A percentile compares a stretch with the other conserved stretches of the same genome.
These are phyloP conservation scores for Xylariaceae sp. DNA, from an alignment of 2,329 filamentous ascomycete species.

Conservation along the genomic window DNA sequence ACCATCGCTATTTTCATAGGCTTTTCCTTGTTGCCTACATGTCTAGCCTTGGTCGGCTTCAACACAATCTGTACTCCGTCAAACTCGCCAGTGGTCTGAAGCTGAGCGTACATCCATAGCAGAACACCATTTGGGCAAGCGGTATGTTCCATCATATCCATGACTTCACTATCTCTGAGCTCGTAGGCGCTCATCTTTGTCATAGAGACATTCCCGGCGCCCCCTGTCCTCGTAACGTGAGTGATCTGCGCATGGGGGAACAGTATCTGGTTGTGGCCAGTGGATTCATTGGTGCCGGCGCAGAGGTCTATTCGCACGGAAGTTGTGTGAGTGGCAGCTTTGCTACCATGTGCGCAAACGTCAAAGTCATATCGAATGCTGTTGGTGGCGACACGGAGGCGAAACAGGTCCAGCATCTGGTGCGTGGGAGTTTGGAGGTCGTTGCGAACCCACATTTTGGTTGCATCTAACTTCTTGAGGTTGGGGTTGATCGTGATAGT, in stretches of 20 bases:
- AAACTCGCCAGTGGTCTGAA: neutral
- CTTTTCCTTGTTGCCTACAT: neutral
- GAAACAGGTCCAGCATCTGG: neutral
- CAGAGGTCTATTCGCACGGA: neutral
- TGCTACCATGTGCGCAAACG: neutral
- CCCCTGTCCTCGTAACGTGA: neutral
- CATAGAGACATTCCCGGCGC: neutral
- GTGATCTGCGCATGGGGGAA: neutral
- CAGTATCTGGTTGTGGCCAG: neutral
- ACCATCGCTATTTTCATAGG: neutral
- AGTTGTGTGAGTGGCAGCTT: neutral
- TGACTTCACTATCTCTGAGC: neutral
- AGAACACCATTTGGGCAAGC: neutral
- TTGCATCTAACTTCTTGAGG: neutral
- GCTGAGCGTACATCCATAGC: neutral
- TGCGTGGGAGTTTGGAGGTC: neutral
- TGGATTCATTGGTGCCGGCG: neutral
- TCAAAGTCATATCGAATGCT: neutral
- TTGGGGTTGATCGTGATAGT: neutral
- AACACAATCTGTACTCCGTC: neutral
- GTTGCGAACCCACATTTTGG: neutral
- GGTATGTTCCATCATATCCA: neutral
- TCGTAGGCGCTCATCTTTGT: neutral
- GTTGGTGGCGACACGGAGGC: neutral
- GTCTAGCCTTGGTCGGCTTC: neutral